Conservation (phyloP, 2,329 filamentous ascomycete genomes). For the Curvularia sp. region DNA sequence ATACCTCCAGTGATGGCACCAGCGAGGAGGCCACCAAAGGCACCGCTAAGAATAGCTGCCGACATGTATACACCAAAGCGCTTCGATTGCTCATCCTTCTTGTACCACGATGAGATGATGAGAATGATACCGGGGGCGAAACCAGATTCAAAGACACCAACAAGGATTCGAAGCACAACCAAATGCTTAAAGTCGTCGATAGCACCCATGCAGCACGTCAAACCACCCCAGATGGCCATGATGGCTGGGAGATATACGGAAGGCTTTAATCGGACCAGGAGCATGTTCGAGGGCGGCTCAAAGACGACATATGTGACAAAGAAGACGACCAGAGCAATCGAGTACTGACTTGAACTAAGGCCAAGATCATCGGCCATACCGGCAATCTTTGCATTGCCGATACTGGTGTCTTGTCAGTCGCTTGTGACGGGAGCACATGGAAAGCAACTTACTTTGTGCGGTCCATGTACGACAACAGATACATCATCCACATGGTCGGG, state of each 20-base stretch:
- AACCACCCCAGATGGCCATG: conserved; percentile 62
- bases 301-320: conserved; percentile 62
- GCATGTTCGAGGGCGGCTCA: conserved; percentile 63
- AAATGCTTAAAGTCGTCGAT: conserved; percentile 59
- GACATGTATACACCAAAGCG: conserved; percentile 66
- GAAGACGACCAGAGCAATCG: conserved; percentile 61
- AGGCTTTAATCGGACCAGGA: conserved; percentile 59
- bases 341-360: conserved; percentile 60
- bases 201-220: conserved; percentile 61
- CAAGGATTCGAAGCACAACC: conserved; percentile 61
- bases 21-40: conserved; percentile 52
- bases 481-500: conserved; percentile 61
- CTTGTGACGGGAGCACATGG: background rate
- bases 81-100: conserved; percentile 64
- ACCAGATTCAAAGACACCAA: conserved; percentile 63
- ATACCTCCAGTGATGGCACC: conserved; percentile 59
- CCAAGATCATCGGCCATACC: conserved; percentile 59
- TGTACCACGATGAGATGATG: conserved; percentile 57
- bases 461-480: conserved; percentile 59
- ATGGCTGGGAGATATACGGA: conserved; percentile 59
- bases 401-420: conserved; percentile 23
- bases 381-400: conserved; percentile 61
- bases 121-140: conserved; percentile 64
- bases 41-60: conserved; percentile 64
- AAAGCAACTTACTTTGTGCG: conserved; percentile 44